phyloP scores from a whole-genome alignment of 345 rosid genomes.

The Geranium brycei region DNA sequence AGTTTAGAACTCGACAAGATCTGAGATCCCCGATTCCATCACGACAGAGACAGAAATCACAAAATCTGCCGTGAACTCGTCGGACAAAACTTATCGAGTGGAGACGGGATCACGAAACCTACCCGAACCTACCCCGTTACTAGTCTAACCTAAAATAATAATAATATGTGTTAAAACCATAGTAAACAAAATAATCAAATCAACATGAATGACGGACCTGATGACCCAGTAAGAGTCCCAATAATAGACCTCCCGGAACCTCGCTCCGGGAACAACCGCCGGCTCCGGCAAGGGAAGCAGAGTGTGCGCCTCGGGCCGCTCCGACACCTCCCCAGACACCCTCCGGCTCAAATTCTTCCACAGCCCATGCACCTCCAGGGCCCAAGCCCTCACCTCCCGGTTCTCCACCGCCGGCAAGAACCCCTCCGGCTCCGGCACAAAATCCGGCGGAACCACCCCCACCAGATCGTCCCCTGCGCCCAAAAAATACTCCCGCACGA shows the following conservation, averaged over 20 bases:
- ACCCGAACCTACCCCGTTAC: too few species aligned
- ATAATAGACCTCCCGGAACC: conserved; percentile 80
- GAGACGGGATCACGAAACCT: too few species aligned
- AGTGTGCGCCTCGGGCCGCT: conserved; percentile 52
- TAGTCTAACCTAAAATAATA: too few species aligned
- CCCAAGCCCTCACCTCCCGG: conserved; percentile 57
- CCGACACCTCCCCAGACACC: conserved; percentile 37
- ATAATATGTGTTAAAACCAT: too few species aligned
- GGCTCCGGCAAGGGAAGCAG: conserved; percentile 63
- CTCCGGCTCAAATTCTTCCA: conserved; percentile 65
- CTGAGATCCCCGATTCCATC: too few species aligned
- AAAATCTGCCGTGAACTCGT: too few species aligned
- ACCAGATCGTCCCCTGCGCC: conserved; percentile 50
- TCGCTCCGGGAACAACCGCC: conserved; percentile 63
- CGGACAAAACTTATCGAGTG: too few species aligned
- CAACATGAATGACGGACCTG: conserved; percentile 26
- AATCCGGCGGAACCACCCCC: conserved; percentile 43
- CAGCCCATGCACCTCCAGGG: conserved; percentile 57
- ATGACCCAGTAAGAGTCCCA: conserved; percentile 98
- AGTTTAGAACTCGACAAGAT: too few species aligned
- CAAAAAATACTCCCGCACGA: conserved; percentile 23
- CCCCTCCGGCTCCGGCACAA: conserved; percentile 40
- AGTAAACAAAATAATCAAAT: neutral
- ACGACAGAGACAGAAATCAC: too few species aligned
- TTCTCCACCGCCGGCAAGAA: conserved; percentile 68